Evolutionary conservation across 257 asterid genomes (phyloP).

Genomic region (Solanum medicagineum): DNA sequence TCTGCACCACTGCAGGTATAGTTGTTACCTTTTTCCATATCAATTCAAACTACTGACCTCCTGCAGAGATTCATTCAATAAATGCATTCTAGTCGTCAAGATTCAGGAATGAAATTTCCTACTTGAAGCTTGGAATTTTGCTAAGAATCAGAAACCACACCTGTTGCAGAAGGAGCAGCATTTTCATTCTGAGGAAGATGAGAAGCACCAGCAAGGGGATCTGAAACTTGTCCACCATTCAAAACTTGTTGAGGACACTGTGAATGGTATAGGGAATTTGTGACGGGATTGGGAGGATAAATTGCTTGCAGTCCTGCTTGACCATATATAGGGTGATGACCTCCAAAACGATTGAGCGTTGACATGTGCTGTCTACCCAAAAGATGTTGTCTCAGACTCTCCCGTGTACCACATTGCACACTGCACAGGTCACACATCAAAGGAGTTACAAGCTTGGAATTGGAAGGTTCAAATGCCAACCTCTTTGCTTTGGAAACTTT

Average conservation of each 20-base stretch:
- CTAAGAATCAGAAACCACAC: background rate
- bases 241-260: conserved; percentile 6
- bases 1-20: background rate
- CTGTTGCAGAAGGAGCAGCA: background rate
- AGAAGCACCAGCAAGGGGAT: background rate
- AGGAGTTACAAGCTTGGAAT: conserved; percentile 9
- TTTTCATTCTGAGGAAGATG: background rate
- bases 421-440: conserved; percentile 16
- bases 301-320: conserved; percentile 15
- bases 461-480: background rate
- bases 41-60: background rate
- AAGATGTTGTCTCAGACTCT: conserved; percentile 6
- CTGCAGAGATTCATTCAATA: background rate
- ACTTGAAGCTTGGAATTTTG: background rate
- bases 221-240: background rate
- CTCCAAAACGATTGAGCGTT: conserved; percentile 4
- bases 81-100: background rate
- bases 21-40: background rate
- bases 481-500: background rate
- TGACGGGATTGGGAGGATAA: conserved; percentile 12
- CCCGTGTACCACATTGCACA: conserved; percentile 10
- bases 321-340: conserved; percentile 11
- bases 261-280: background rate
- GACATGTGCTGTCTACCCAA: conserved; percentile 12
- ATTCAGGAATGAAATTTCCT: background rate